Base-by-base conservation (phyloP, 2,329 filamentous ascomycete genomes). In the Stachybotrys chartarum region DNA sequence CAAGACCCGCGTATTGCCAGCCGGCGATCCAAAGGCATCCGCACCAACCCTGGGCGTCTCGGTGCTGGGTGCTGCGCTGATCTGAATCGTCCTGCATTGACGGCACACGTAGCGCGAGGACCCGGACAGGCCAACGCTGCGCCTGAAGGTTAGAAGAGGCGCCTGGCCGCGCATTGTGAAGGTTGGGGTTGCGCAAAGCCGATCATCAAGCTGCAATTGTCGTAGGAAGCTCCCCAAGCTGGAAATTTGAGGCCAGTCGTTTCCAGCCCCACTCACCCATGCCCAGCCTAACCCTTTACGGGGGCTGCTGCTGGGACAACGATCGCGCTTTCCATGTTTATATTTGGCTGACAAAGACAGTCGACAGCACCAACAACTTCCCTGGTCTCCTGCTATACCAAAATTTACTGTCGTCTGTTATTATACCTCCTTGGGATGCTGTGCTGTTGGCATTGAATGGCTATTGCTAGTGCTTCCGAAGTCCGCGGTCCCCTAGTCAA, bases 1-100 rank as follows among this genome's bases (percentile, higher is more conserved):
- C 52, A 75, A 72, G 62, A 83, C 79, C 61, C 76, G 71, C 30
- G 70, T 68, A 16, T 70, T 66, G 58, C 75, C 74, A 56, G 72
- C 66, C 50, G 75, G 70, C 59, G 74, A 72, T 60, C 80, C 79
- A 62, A 86, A 84, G 46, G 78, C 78, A 75, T 86, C 83, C 59
- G 74, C 72, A 56, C 72, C 72, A 49, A 75, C 68, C 53, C 70
- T 71, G 54, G 81, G 76, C 51, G 78, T 75, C 59, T 83, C 79
- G 42, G 78, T 82, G 55, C 79, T 82, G 39, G 84, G 82, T 55
- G 81, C 75, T 53, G 83, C 75, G 68, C 79, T 83, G 73, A 87
- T 84, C 66, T 85, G 83, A 51, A 87, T 83, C 53, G 73, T 68
- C 66, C 84, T 75, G 70, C 82, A 84, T 70, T 82, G 80, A 51